These are phyloP conservation scores for Phialophora chinensis DNA, from an alignment of 2,329 filamentous ascomycete species.

Conservation along the genomic window DNA sequence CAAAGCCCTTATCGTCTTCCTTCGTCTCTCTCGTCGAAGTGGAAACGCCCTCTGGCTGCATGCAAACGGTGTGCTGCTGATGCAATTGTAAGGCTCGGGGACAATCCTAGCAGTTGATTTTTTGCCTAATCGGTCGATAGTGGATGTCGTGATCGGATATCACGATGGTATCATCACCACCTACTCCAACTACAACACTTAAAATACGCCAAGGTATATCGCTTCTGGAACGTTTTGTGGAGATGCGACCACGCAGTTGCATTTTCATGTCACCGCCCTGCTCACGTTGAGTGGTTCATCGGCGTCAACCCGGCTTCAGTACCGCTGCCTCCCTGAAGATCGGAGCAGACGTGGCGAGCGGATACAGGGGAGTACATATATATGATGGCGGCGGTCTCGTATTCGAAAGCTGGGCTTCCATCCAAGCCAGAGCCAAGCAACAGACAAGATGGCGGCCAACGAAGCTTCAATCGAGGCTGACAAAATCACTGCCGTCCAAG, in stretches of 20 bases:
- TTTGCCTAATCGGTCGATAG: conserved; percentile 26
- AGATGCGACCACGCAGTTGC: conserved; percentile 9
- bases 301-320: conserved; percentile 2
- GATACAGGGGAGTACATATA: background rate
- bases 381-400: background rate
- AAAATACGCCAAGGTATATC: background rate
- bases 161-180: conserved; percentile 25
- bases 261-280: background rate
- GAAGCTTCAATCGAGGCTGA: conserved; percentile 21
- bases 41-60: background rate
- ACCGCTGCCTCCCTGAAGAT: background rate
- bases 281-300: conserved; percentile 2
- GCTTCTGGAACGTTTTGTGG: background rate
- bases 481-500: conserved; percentile 26
- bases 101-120: conserved; percentile 5
- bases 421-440: conserved; percentile 1
- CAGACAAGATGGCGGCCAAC: conserved; percentile 23
- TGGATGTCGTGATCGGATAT: conserved; percentile 33
- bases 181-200: conserved; percentile 1
- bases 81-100: conserved; percentile 12
- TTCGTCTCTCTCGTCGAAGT: background rate
- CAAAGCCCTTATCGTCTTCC: conserved; percentile 3
- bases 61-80: background rate
- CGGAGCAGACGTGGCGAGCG: background rate
- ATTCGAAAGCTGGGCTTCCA: background rate